A percentile compares a stretch with the other conserved stretches of the same genome.
Conservation (phyloP, 2,329 filamentous ascomycete genomes). For the Ophiostoma sp. region DNA sequence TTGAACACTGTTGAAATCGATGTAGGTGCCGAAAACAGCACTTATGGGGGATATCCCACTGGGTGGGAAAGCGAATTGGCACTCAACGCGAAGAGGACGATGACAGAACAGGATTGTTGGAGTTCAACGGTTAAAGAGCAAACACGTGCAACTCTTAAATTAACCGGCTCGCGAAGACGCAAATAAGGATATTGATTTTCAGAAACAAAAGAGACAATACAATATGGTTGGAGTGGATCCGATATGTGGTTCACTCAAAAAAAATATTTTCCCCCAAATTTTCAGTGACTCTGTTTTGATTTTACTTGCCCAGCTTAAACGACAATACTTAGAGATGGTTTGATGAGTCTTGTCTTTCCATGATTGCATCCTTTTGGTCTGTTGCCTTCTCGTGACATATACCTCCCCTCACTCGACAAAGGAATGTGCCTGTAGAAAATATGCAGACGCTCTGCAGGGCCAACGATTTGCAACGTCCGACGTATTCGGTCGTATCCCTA, state of each 20-base stretch:
- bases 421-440: neutral
- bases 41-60: neutral
- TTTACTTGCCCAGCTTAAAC: neutral
- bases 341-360: neutral
- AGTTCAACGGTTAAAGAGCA: slow-evolving; percentile 17
- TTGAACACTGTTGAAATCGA: neutral
- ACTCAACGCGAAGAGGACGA: neutral
- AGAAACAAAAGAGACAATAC: neutral
- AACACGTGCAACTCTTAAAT: slow-evolving; percentile 18
- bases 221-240: neutral
- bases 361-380: neutral
- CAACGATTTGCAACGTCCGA: neutral
- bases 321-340: neutral
- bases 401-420: neutral
- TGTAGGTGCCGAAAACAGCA: too few species aligned
- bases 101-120: neutral
- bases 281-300: neutral
- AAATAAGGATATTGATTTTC: neutral
- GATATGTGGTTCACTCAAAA: neutral
- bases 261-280: neutral
- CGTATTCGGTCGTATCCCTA: neutral
- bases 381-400: neutral
- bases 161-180: slow-evolving; percentile 19
- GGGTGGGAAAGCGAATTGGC: neutral
- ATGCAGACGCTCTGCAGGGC: neutral